Evolutionary conservation across 305 asterid species (phyloP).

Genomic region (Andrographis paniculata): DNA sequence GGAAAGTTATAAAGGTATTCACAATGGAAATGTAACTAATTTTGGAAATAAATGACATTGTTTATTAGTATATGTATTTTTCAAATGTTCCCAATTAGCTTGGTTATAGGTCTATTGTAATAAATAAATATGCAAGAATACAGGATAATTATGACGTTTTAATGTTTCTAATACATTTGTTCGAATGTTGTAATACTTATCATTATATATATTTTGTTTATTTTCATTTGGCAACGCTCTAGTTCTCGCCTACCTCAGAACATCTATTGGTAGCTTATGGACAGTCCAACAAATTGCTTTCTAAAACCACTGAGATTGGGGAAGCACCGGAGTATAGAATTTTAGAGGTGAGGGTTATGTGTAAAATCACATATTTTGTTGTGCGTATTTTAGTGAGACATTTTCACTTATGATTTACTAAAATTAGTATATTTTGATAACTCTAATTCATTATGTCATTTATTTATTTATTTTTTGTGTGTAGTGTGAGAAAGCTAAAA

Average conservation of each 20-base stretch:
- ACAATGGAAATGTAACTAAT: too few species aligned
- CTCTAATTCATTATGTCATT: background rate
- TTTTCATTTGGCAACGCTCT: slow-evolving; percentile 37
- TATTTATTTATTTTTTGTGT: too few species aligned
- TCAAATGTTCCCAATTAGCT: too few species aligned
- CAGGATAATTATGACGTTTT: too few species aligned
- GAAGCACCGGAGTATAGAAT: slow-evolving; percentile 91
- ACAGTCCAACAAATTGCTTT: slow-evolving; percentile 90
- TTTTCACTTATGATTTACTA: background rate
- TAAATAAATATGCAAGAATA: too few species aligned
- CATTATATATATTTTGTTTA: slow-evolving; percentile 13
- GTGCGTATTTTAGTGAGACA: background rate
- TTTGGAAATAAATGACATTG: too few species aligned
- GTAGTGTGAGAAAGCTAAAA: too few species aligned
- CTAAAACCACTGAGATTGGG: slow-evolving; percentile 80
- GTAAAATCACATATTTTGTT: background rate
- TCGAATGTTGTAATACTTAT: slow-evolving; percentile 2
- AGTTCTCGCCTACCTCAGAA: slow-evolving; percentile 98
- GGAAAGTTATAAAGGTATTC: too few species aligned
- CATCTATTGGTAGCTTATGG: slow-evolving; percentile 94
- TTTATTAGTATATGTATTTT: too few species aligned
- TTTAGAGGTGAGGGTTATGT: slow-evolving; percentile 59
- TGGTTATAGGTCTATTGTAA: too few species aligned
- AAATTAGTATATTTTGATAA: too few species aligned
- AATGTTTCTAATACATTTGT: too few species aligned